phyloP scores from a whole-genome alignment of 331 rosid species.

The Rhamnella rubrinervis region DNA sequence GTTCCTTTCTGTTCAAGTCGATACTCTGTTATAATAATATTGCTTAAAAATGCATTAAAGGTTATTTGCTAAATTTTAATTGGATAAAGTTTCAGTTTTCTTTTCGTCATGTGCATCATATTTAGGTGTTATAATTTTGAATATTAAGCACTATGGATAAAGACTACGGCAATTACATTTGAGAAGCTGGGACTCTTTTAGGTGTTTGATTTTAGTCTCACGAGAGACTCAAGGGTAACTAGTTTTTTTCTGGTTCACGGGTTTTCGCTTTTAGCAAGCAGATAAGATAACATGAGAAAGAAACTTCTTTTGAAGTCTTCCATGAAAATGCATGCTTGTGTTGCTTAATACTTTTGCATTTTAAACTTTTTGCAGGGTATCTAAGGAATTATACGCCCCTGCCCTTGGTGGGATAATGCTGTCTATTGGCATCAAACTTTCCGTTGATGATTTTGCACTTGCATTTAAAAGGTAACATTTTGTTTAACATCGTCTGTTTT shows the following conservation, averaged over 20 bases:
- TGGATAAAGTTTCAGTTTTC: constrained; percentile 5
- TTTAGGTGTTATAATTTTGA: too few relatives aligned
- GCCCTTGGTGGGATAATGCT: constrained; percentile 99
- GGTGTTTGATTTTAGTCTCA: constrained; percentile 40
- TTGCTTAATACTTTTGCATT: constrained; percentile 22
- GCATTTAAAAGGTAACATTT: constrained; percentile 68
- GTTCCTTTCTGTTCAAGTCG: background rate
- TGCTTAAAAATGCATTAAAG: background rate
- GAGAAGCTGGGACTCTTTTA: constrained; percentile 25
- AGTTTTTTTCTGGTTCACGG: background rate
- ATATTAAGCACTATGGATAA: too few relatives aligned
- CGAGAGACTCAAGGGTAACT: constrained; percentile 21
- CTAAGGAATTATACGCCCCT: constrained; percentile 92
- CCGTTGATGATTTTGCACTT: constrained; percentile 83
- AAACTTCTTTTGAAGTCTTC: background rate
- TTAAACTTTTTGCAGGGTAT: constrained; percentile 66
- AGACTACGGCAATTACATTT: constrained; percentile 10
- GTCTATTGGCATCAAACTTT: constrained; percentile 87
- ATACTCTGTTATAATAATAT: background rate
- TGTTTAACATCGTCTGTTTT: constrained; percentile 9
- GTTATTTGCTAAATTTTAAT: constrained; percentile 1
- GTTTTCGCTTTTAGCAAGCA: constrained; percentile 17
- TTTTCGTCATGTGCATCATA: background rate
- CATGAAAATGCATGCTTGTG: constrained; percentile 1
- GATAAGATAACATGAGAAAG: constrained; percentile 1